Percentiles rank a stretch among this genome's conserved stretches.
Evolutionary conservation across 371 early-diverging fungal genomes (phyloP).

Genomic region (Mucor piriformis): DNA sequence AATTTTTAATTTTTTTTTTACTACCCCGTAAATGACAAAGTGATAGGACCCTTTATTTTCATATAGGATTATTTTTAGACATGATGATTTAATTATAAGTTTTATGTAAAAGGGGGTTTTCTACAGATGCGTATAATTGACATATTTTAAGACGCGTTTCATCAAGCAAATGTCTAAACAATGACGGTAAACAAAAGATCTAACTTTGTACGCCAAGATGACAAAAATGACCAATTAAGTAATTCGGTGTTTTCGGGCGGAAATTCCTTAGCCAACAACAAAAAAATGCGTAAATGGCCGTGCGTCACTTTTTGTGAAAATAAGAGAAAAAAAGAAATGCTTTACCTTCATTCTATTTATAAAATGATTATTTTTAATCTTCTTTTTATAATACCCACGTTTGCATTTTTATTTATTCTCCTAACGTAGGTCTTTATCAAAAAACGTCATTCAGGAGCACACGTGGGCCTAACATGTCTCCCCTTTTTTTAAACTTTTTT

Average conservation of each 20-base stretch:
- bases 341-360: too few relatives aligned
- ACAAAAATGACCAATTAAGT: neutral
- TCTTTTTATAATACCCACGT: constrained; percentile 4
- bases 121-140: neutral
- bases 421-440: neutral
- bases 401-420: too few relatives aligned
- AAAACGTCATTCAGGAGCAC: neutral
- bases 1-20: neutral
- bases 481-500: neutral
- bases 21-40: neutral
- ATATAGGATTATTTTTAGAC: constrained; percentile 1
- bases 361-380: neutral
- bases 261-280: neutral
- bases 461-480: neutral
- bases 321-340: too few relatives aligned
- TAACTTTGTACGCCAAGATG: neutral
- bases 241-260: constrained; percentile 5
- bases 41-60: neutral
- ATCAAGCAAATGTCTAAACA: neutral
- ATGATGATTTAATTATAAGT: neutral
- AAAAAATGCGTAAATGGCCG: too few relatives aligned
- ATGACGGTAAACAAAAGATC: neutral
- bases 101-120: neutral
- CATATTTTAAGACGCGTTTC: too few relatives aligned
- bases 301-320: neutral